phyloP scores from a whole-genome alignment of 306 rosid species.

The Fagus crenata region DNA sequence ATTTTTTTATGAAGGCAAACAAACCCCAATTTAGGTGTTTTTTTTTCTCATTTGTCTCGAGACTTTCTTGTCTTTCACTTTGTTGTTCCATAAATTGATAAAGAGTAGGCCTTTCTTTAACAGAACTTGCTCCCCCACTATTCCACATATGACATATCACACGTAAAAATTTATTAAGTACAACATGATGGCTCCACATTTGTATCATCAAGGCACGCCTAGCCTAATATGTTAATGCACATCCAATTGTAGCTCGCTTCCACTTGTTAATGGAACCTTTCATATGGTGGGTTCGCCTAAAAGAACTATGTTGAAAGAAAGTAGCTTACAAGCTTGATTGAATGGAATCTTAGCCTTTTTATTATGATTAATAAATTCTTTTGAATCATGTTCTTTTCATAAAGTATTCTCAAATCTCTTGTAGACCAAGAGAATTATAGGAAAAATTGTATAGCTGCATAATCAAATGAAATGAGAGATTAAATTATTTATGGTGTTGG shows the following conservation, averaged over 20 bases:
- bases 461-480: neutral
- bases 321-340: neutral
- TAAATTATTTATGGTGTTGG: neutral
- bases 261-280: too few relatives aligned
- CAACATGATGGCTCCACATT: neutral
- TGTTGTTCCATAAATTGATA: conserved; percentile 12
- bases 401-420: neutral
- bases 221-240: neutral
- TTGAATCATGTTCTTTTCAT: neutral
- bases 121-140: neutral
- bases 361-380: neutral
- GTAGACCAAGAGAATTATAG: neutral
- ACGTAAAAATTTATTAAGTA: neutral
- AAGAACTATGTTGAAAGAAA: too few relatives aligned
- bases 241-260: neutral
- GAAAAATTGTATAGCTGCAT: neutral
- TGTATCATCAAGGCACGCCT: neutral
- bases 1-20: conserved; percentile 27
- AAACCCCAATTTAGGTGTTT: conserved; percentile 25
- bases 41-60: conserved; percentile 16
- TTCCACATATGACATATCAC: neutral
- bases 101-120: conserved; percentile 5
- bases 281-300: too few relatives aligned
- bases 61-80: conserved; percentile 28
- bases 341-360: neutral